A percentile compares a stretch with the other conserved stretches of the same genome.
phyloP scores from a whole-genome alignment of 2,329 filamentous ascomycete genomes.

The Talaromyces sp. region DNA sequence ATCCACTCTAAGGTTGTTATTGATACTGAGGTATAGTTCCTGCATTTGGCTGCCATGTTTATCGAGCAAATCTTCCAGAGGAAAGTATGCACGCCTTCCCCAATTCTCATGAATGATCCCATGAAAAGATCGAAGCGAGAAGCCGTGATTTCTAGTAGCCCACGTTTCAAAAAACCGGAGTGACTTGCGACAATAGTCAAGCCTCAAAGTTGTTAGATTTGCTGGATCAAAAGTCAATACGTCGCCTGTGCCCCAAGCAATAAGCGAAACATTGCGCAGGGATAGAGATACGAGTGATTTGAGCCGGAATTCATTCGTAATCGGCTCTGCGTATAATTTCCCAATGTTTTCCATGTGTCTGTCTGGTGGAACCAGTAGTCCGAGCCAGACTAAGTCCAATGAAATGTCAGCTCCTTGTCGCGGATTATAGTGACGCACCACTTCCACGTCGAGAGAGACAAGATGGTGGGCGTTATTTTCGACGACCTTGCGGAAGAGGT shows the following conservation, averaged over 20 bases:
- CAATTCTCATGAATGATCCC: neutral
- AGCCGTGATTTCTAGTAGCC: neutral
- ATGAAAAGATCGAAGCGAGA: neutral
- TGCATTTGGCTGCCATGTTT: neutral
- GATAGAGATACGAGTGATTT: neutral
- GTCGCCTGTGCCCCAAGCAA: neutral
- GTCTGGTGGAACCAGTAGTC: neutral
- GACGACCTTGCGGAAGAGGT: neutral
- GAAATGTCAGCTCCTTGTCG: neutral
- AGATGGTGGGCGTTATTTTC: neutral
- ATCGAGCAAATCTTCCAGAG: neutral
- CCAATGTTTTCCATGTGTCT: neutral
- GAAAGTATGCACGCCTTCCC: neutral
- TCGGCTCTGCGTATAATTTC: no score
- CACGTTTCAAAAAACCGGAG: neutral
- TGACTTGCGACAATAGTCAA: neutral
- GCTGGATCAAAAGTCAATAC: neutral
- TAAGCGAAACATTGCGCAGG: neutral
- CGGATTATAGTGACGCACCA: neutral
- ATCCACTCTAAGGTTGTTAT: no score
- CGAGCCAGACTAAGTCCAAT: neutral
- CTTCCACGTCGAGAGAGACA: neutral
- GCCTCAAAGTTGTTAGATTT: neutral
- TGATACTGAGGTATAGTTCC: neutral
- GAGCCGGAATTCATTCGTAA: neutral